Conservation (phyloP, 257 asterid species). For the Nicotiana obtusifolia region DNA sequence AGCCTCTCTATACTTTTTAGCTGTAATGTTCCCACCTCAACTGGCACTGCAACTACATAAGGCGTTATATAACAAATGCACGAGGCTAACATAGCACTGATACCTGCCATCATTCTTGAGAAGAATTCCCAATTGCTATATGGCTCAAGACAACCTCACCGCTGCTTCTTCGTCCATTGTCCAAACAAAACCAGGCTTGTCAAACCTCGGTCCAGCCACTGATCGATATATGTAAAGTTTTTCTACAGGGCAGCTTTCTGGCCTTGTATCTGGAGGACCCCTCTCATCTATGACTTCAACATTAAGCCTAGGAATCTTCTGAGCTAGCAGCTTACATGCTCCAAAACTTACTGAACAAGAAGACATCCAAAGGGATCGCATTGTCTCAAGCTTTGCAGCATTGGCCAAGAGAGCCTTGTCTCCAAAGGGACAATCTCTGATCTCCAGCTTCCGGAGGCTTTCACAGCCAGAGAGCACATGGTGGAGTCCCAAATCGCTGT, state of each 20-base stretch:
- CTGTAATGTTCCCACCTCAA: slow-evolving; percentile 20
- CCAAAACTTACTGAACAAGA: slow-evolving; percentile 83
- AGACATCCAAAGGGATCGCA: slow-evolving; percentile 99
- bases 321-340: slow-evolving; percentile 86
- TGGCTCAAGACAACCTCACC: slow-evolving; percentile 25
- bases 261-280: slow-evolving; percentile 72
- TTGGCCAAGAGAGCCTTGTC: slow-evolving; percentile 94
- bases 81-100: slow-evolving; percentile 17
- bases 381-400: slow-evolving; percentile 95
- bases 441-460: slow-evolving; percentile 84
- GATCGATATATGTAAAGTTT: slow-evolving; percentile 74
- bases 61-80: slow-evolving; percentile 24
- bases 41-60: slow-evolving; percentile 34
- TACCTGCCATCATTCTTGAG: slow-evolving; percentile 34
- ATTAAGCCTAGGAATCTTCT: slow-evolving; percentile 72
- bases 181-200: slow-evolving; percentile 86
- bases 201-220: slow-evolving; percentile 74
- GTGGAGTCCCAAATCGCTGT: slow-evolving; percentile 81
- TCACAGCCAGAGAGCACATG: slow-evolving; percentile 87
- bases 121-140: neutral
- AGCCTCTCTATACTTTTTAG: slow-evolving; percentile 13
- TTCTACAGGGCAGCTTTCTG: slow-evolving; percentile 69
- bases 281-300: slow-evolving; percentile 94
- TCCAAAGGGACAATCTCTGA: slow-evolving; percentile 92
- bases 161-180: slow-evolving; percentile 52